A percentile compares a stretch with the other conserved stretches of the same genome.
These are phyloP conservation scores for Pyrenophora tritici-repentis DNA, from an alignment of 2,329 filamentous ascomycete species.

Conservation along the genomic window DNA sequence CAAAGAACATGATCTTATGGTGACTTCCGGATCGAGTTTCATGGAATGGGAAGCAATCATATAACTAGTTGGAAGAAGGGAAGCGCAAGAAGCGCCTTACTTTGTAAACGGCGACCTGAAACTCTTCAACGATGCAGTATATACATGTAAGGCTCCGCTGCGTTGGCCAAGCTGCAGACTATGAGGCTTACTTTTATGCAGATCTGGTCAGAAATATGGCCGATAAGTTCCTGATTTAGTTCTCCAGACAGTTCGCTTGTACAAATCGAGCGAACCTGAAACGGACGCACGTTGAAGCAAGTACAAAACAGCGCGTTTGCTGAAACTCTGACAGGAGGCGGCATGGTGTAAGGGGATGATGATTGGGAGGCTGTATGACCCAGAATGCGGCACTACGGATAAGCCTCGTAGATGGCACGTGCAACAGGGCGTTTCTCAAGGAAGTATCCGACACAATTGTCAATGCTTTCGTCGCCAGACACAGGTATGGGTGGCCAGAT, in stretches of 20 bases:
- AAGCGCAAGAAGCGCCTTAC: conserved; percentile 12
- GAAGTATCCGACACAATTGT: no score
- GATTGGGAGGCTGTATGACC: neutral
- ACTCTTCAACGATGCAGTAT: conserved; percentile 24
- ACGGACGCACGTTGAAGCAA: conserved; percentile 3
- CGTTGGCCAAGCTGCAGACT: conserved; percentile 9
- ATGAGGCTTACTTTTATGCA: conserved; percentile 26
- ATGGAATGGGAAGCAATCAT: conserved; percentile 6
- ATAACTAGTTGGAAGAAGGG: conserved; percentile 12
- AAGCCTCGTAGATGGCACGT: no score
- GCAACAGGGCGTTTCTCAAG: no score
- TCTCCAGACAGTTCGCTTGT: conserved; percentile 7
- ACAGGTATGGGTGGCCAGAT: no score
- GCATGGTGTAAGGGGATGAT: conserved; percentile 6
- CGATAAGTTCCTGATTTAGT: conserved; percentile 28
- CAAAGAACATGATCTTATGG: conserved; percentile 5
- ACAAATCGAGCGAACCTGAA: conserved; percentile 7
- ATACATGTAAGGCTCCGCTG: conserved; percentile 26
- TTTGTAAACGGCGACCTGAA: conserved; percentile 17
- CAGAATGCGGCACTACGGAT: neutral
- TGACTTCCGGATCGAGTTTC: neutral
- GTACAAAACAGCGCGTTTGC: neutral
- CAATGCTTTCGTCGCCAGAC: no score
- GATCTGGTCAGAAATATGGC: conserved; percentile 7
- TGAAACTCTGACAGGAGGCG: conserved; percentile 13